Conservation (phyloP, 257 asterid genomes). For the Scutellaria baicalensis region DNA sequence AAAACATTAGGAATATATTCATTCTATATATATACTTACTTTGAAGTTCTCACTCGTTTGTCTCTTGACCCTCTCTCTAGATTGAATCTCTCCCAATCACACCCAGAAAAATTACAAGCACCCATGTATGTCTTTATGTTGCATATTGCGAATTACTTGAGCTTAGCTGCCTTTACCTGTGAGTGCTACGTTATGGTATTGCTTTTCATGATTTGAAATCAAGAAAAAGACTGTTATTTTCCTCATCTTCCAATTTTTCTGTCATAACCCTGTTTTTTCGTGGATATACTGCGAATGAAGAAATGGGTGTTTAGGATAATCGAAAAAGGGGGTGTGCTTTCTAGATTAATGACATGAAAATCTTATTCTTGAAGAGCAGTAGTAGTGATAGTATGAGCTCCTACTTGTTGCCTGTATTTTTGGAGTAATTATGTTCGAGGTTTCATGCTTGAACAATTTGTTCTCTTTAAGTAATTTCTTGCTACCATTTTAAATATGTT, state of each 20-base stretch:
- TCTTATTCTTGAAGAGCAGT: background rate
- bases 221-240: slow-evolving; percentile 2
- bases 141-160: background rate
- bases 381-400: background rate
- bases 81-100: background rate
- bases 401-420: background rate
- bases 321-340: background rate
- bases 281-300: slow-evolving; percentile 10
- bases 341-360: background rate
- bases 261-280: background rate
- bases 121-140: background rate
- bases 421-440: background rate
- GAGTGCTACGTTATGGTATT: slow-evolving; percentile 4
- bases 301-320: background rate
- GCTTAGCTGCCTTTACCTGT: background rate
- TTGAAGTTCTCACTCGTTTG: no score
- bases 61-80: background rate
- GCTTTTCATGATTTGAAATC: slow-evolving; percentile 2
- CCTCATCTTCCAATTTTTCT: background rate
- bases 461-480: background rate
- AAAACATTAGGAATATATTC: no score
- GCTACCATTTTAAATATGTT: background rate
- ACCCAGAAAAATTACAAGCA: background rate
- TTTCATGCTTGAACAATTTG: background rate
- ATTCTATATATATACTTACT: no score